Evolutionary conservation across 2,329 filamentous ascomycete species (phyloP).

Genomic region (Ascocoryne sarcoides): DNA sequence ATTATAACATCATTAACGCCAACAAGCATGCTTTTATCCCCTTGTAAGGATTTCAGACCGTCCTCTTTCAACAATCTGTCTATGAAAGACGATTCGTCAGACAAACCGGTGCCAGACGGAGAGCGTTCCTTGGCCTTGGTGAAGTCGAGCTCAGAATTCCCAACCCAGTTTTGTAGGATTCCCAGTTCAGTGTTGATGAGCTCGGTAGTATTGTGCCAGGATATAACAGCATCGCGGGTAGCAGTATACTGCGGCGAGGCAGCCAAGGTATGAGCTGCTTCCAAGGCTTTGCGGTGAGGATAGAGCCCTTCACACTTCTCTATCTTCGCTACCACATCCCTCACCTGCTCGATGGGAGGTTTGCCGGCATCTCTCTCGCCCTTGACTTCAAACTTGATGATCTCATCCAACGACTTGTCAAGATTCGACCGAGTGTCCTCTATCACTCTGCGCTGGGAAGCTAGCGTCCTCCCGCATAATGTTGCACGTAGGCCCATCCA

Average conservation of each 20-base stretch:
- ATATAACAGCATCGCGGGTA: slow-evolving; percentile 79
- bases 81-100: slow-evolving; percentile 87
- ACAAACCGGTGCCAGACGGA: slow-evolving; percentile 61
- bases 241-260: slow-evolving; percentile 69
- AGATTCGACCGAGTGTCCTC: slow-evolving; percentile 72
- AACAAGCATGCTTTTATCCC: slow-evolving; percentile 76
- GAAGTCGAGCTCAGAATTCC: slow-evolving; percentile 92
- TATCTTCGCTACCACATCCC: slow-evolving; percentile 82
- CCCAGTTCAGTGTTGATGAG: slow-evolving; percentile 91
- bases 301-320: slow-evolving; percentile 82
- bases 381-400: slow-evolving; percentile 89
- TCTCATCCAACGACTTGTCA: slow-evolving; percentile 71
- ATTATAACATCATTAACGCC: slow-evolving; percentile 79
- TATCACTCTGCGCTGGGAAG: slow-evolving; percentile 77
- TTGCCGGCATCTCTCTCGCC: slow-evolving; percentile 85
- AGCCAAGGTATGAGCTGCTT: slow-evolving; percentile 65
- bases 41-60: slow-evolving; percentile 82
- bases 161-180: slow-evolving; percentile 92
- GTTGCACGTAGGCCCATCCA: slow-evolving; percentile 86
- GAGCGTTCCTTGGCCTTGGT: slow-evolving; percentile 63
- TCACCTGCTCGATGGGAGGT: slow-evolving; percentile 77
- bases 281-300: slow-evolving; percentile 68
- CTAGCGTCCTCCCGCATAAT: slow-evolving; percentile 72
- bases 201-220: slow-evolving; percentile 95
- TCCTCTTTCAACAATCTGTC: slow-evolving; percentile 95